These are phyloP conservation scores for Brassica hybrid DNA, from an alignment of 441 rosid species.

Conservation along the genomic window DNA sequence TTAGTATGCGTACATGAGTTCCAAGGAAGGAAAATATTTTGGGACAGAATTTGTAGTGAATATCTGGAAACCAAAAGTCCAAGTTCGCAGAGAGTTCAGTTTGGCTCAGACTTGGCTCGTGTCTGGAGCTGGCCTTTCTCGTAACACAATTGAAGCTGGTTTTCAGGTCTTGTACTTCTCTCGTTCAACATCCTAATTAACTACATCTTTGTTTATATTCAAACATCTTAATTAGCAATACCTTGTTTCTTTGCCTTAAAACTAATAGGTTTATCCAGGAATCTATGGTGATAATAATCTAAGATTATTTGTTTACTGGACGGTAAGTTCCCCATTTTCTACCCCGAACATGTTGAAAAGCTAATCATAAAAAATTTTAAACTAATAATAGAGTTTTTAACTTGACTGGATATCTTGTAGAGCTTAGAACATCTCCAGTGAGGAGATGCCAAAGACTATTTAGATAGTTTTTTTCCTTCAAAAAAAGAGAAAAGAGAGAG, in stretches of 20 bases:
- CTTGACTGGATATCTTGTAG: too few relatives aligned
- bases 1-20: conserved; percentile 46
- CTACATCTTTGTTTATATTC: neutral
- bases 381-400: too few relatives aligned
- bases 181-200: neutral
- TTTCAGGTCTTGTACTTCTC: conserved; percentile 49
- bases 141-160: conserved; percentile 52
- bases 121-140: conserved; percentile 23
- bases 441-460: too few relatives aligned
- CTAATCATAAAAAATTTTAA: neutral
- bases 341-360: neutral
- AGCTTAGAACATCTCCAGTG: too few relatives aligned
- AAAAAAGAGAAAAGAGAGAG: too few relatives aligned
- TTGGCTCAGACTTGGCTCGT: conserved; percentile 55
- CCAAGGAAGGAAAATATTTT: neutral
- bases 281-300: conserved; percentile 35
- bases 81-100: conserved; percentile 53
- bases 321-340: neutral
- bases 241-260: neutral
- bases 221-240: neutral
- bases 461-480: too few relatives aligned
- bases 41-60: conserved; percentile 46
- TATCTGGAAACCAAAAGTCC: conserved; percentile 55
- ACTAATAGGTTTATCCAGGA: conserved; percentile 48
- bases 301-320: neutral